Percentiles rank a stretch among this genome's conserved stretches.
phyloP scores from a whole-genome alignment of 345 rosid genomes.

The Pistacia vera region DNA sequence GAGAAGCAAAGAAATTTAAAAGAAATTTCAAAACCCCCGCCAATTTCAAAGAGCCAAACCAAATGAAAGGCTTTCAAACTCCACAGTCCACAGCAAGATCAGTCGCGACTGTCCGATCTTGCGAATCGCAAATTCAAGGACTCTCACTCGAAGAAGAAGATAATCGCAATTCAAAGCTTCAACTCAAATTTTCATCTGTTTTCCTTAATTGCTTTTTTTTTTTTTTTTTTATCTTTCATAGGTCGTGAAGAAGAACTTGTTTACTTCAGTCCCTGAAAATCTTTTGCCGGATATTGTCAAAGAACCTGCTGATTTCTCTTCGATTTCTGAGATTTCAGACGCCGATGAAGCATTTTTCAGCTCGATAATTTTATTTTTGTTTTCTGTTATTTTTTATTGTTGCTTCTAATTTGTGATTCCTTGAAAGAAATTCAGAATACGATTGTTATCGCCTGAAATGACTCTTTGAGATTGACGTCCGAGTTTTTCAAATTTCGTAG shows the following conservation, averaged over 20 bases:
- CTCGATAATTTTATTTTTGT: not conserved
- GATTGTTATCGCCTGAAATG: too few relatives aligned
- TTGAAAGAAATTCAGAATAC: not conserved
- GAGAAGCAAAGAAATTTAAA: not conserved
- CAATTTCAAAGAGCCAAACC: conserved; percentile 3
- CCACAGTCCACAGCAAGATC: conserved; percentile 26
- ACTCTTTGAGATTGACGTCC: not conserved
- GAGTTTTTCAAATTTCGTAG: not conserved
- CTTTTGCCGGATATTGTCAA: conserved; percentile 19
- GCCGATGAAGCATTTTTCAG: conserved; percentile 22
- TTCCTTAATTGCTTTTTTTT: not conserved
- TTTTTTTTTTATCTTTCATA: not conserved
- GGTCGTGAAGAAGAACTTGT: conserved; percentile 32
- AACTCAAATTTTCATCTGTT: not conserved
- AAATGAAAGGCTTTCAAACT: conserved; percentile 29
- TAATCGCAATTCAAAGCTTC: not conserved
- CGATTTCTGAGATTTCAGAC: conserved; percentile 21
- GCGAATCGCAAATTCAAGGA: conserved; percentile 20
- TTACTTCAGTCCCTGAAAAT: conserved; percentile 14
- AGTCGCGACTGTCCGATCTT: conserved; percentile 14
- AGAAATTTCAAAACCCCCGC: conserved; percentile 23
- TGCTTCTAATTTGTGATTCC: not conserved
- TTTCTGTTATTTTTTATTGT: not conserved
- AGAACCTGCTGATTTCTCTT: conserved; percentile 22
- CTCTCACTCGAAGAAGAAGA: conserved; percentile 30